Base-by-base conservation (phyloP, 2,329 filamentous ascomycete species). In the Helminthosporium solani region DNA sequence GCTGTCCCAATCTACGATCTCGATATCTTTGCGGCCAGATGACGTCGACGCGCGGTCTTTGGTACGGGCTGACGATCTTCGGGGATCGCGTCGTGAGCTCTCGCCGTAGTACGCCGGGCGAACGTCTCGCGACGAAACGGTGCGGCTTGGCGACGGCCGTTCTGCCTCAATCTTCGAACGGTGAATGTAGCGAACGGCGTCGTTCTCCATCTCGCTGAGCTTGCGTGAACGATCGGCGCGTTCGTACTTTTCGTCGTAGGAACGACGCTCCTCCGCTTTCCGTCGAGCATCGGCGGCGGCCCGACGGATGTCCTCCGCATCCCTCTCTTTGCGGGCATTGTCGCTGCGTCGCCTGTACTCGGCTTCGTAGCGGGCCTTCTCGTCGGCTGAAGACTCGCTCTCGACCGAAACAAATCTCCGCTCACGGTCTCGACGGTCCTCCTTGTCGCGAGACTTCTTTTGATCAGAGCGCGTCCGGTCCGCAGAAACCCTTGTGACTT, bases 381-480 rank as follows among this genome's bases (percentile, higher is more conserved):
- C 66, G 34, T 67, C 61, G 14, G 53, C 53, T 5, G 63, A 63
- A 15, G 61, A 64, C 7, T 70, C 69, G 34, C 67, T 70, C 14
- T 65, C 64, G 25, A 54, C 46, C 1, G 65, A 59, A 3, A 60
- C 54, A 28, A 69, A 68, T 49, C 70, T 73, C 25, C 52, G 52
- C 9, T 68, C 68, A 40, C 70, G 66, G 7, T 74, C 71, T 44
- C 63, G 61, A 35, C 66, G 66, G 7, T 66, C 61, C 28, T 75
- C 73, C 47, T 66, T 66, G 36, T 74, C 70, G 40, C 64, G 63
- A 36, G 63, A 61, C 53, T 70, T 67, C 47, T 63, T 67, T 49
- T 66, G 64, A 40, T 76, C 72, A 31, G 64, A 66, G 31, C 72
- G 62, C 9, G 65, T 57, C 23, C 70, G 64, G 49, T 75, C 73